Percentiles rank a stretch among this genome's conserved stretches.
Conservation (phyloP, 78 protist genomes). For the Dictyostelium intermedium region DNA sequence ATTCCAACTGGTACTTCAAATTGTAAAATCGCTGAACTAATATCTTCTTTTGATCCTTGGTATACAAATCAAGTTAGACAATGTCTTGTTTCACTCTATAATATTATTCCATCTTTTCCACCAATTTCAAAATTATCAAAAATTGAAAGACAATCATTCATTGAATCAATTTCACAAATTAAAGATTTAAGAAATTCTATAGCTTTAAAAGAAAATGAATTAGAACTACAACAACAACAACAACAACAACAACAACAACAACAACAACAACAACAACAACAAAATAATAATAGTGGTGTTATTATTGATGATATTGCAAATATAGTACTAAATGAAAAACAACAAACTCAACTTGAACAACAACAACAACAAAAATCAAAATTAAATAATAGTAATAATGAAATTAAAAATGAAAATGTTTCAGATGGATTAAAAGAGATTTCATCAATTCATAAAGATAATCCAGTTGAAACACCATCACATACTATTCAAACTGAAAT, state of each 20-base stretch:
- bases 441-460: not conserved
- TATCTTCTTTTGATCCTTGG: conserved; percentile 62
- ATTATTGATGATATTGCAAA: not conserved
- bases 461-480: conserved; percentile 50
- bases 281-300: not conserved
- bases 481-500: conserved; percentile 37
- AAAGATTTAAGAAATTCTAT: conserved; percentile 7
- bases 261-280: not conserved
- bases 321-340: not conserved
- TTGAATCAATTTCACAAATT: conserved; percentile 48
- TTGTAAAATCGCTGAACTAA: conserved; percentile 29
- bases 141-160: conserved; percentile 59
- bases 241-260: not conserved
- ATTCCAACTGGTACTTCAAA: conserved; percentile 36
- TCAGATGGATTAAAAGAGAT: not conserved
- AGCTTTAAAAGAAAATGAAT: not conserved
- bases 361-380: not conserved
- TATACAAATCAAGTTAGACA: conserved; percentile 40
- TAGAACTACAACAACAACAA: not conserved
- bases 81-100: conserved; percentile 29
- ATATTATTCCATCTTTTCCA: conserved; percentile 66
- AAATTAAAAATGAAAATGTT: not conserved
- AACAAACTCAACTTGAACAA: not conserved
- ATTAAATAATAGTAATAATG: not conserved
- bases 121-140: conserved; percentile 13